Conservation (phyloP, 2,329 filamentous ascomycete species). For the Bipolaris sorokiniana region DNA sequence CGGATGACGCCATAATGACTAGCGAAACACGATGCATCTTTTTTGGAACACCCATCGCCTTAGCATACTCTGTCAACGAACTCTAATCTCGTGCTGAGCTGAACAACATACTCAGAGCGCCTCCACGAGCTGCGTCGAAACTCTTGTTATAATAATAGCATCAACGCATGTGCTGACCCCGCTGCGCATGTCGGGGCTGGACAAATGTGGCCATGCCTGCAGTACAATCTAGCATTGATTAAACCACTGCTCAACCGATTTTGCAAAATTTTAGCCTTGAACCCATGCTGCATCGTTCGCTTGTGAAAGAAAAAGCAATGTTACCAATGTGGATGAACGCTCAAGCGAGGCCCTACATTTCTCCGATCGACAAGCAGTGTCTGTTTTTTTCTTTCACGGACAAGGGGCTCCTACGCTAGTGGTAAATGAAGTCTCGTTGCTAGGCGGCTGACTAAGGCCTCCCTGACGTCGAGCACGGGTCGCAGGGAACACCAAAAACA, state of each 20-base stretch:
- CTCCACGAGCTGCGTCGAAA: not conserved
- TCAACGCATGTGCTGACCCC: not conserved
- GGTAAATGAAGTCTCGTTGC: conserved; percentile 9
- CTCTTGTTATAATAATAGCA: not conserved
- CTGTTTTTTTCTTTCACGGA: not conserved
- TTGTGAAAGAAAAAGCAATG: no score
- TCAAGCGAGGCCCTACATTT: not conserved
- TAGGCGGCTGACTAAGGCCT: conserved; percentile 14
- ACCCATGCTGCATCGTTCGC: not conserved
- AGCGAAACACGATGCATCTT: not conserved
- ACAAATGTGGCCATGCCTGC: not conserved
- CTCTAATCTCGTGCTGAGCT: not conserved
- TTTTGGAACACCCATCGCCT: not conserved
- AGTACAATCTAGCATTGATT: not conserved
- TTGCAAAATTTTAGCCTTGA: not conserved
- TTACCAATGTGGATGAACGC: not conserved
- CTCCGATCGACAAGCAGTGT: not conserved
- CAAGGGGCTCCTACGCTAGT: not conserved
- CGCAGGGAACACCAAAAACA: conserved; percentile 19
- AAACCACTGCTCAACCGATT: not conserved
- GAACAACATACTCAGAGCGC: not conserved
- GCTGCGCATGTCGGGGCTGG: not conserved
- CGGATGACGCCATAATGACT: not conserved
- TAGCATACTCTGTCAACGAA: no score
- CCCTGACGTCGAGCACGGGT: conserved; percentile 21